These are phyloP conservation scores for Lecanicillium sp. DNA, from an alignment of 2,329 filamentous ascomycete species.

Conservation along the genomic window DNA sequence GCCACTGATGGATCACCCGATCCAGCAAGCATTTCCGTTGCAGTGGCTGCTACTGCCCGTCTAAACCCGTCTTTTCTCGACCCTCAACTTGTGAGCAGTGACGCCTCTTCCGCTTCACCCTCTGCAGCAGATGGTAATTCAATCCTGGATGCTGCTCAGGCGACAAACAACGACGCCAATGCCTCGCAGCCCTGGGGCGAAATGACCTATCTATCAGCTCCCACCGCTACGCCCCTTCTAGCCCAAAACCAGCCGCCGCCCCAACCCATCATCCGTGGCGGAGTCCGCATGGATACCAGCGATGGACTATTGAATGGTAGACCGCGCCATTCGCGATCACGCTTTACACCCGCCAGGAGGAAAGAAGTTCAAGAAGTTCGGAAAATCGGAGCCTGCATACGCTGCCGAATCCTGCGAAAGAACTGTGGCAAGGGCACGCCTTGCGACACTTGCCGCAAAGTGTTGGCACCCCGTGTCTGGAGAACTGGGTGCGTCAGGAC, in stretches of 20 bases:
- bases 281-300: conserved; percentile 44
- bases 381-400: conserved; percentile 56
- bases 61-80: conserved; percentile 47
- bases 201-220: conserved; percentile 38
- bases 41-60: conserved; percentile 47
- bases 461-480: conserved; percentile 57
- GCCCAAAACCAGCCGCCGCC: conserved; percentile 22
- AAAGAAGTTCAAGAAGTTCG: conserved; percentile 59
- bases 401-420: conserved; percentile 58
- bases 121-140: conserved; percentile 16
- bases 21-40: conserved; percentile 44
- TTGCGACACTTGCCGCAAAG: conserved; percentile 55
- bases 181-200: conserved; percentile 42
- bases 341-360: conserved; percentile 49
- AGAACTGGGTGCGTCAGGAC: conserved; percentile 54
- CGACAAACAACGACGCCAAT: conserved; percentile 15
- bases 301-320: conserved; percentile 35
- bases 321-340: conserved; percentile 44
- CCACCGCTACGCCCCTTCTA: conserved; percentile 22
- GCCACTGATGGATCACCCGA: conserved; percentile 29
- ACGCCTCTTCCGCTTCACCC: conserved; percentile 21
- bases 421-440: conserved; percentile 57
- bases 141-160: conserved; percentile 14
- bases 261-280: conserved; percentile 32
- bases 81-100: conserved; percentile 33